Conservation (phyloP, 805 yeast species). For the Metschnikowia henanensis region DNA sequence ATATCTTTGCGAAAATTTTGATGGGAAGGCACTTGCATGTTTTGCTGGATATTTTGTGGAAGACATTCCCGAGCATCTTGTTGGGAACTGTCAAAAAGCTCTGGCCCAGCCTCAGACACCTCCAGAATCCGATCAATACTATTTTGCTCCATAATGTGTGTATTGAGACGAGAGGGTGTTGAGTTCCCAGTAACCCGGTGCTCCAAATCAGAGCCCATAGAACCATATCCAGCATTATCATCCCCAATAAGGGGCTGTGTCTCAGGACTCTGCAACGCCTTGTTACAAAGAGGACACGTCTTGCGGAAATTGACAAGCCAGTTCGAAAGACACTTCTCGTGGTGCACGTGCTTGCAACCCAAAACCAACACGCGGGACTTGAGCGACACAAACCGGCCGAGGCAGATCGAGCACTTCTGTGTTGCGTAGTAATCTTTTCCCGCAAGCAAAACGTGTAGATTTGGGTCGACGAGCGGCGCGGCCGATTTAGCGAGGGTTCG, state of each 20-base stretch:
- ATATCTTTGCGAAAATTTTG: too few relatives aligned
- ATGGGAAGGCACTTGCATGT: too few relatives aligned
- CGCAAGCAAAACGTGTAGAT: conserved; percentile 10
- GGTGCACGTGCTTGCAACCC: conserved; percentile 63
- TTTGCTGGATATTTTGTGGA: too few relatives aligned
- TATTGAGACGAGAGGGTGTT: too few relatives aligned
- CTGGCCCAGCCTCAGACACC: too few relatives aligned
- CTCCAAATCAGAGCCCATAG: neutral
- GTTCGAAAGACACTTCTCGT: conserved; percentile 54
- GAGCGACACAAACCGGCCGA: conserved; percentile 51
- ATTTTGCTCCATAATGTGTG: too few relatives aligned
- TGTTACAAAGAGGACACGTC: conserved; percentile 60
- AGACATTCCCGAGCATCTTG: too few relatives aligned
- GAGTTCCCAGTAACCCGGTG: neutral
- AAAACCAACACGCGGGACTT: conserved; percentile 49
- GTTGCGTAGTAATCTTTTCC: conserved; percentile 23
- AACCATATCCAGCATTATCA: neutral
- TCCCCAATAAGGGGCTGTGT: neutral
- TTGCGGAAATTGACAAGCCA: conserved; percentile 58
- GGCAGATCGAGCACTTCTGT: conserved; percentile 60
- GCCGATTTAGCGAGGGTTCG: too few relatives aligned
- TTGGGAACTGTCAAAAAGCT: too few relatives aligned
- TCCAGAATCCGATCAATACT: too few relatives aligned
- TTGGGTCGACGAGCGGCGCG: too few relatives aligned
- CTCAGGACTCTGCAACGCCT: conserved; percentile 3